A percentile compares a stretch with the other conserved stretches of the same genome.
These are phyloP conservation scores for Moricandia moricandioides DNA, from an alignment of 345 rosid species.

Conservation along the genomic window DNA sequence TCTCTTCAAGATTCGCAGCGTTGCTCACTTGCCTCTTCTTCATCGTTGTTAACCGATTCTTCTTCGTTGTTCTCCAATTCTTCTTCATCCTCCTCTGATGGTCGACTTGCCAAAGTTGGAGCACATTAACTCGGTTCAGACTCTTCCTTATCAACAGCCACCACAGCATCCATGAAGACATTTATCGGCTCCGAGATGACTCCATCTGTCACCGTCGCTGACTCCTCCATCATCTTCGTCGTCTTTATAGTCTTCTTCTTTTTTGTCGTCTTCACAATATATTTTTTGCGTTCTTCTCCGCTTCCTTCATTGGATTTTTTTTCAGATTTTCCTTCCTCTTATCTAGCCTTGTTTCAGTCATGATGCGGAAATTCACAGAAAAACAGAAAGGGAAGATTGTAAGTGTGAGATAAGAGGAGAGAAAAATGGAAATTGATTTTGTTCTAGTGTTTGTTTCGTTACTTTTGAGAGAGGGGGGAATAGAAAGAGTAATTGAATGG, in stretches of 20 bases:
- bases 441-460: too few relatives aligned
- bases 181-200: not conserved
- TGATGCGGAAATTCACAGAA: too few relatives aligned
- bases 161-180: not conserved
- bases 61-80: not conserved
- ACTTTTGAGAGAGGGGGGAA: too few relatives aligned
- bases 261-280: too few relatives aligned
- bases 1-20: not conserved
- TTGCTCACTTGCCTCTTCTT: not conserved
- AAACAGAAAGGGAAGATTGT: too few relatives aligned
- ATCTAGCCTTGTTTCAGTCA: too few relatives aligned
- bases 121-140: not conserved
- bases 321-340: too few relatives aligned
- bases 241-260: too few relatives aligned
- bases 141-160: not conserved
- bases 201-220: not conserved
- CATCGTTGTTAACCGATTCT: not conserved
- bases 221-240: not conserved
- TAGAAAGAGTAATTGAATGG: too few relatives aligned
- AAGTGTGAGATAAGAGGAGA: too few relatives aligned
- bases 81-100: not conserved
- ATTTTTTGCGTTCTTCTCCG: not conserved
- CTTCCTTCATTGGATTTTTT: too few relatives aligned
- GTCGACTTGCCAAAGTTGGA: not conserved
- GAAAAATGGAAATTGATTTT: too few relatives aligned